A percentile compares a stretch with the other conserved stretches of the same genome.
phyloP scores from a whole-genome alignment of 306 rosid species.

The Acacia acuminata region DNA sequence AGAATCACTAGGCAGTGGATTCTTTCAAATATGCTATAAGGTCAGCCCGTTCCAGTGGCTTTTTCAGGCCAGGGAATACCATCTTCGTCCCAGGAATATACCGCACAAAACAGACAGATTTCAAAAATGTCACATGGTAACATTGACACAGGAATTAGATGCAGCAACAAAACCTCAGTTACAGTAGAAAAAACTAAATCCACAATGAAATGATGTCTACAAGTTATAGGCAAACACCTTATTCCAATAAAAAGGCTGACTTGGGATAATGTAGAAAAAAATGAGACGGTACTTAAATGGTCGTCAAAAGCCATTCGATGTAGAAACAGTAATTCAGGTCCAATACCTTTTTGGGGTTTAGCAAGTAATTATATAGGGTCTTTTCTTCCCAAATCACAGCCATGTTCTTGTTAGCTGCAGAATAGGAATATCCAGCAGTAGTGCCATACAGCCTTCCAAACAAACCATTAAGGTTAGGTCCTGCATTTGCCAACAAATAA shows the following conservation, averaged over 20 bases:
- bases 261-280: background rate
- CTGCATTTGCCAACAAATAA: background rate
- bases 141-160: background rate
- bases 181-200: background rate
- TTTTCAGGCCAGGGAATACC: constrained; percentile 97
- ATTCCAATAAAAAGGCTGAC: background rate
- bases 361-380: constrained; percentile 62
- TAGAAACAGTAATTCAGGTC: background rate
- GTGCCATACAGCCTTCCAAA: constrained; percentile 72
- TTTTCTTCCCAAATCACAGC: constrained; percentile 66
- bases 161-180: background rate
- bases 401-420: constrained; percentile 68
- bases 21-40: constrained; percentile 86
- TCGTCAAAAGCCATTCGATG: background rate
- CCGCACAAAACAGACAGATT: constrained; percentile 42
- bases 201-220: background rate
- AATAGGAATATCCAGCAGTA: constrained; percentile 61
- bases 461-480: constrained; percentile 64
- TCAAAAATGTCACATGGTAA: background rate
- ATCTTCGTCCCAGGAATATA: constrained; percentile 96
- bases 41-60: constrained; percentile 91
- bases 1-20: constrained; percentile 54
- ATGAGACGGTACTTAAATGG: background rate
- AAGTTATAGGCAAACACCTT: too few species aligned
- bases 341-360: constrained; percentile 63